These are phyloP conservation scores for Raphanus hybrid DNA, from an alignment of 441 rosid species.

Conservation along the genomic window DNA sequence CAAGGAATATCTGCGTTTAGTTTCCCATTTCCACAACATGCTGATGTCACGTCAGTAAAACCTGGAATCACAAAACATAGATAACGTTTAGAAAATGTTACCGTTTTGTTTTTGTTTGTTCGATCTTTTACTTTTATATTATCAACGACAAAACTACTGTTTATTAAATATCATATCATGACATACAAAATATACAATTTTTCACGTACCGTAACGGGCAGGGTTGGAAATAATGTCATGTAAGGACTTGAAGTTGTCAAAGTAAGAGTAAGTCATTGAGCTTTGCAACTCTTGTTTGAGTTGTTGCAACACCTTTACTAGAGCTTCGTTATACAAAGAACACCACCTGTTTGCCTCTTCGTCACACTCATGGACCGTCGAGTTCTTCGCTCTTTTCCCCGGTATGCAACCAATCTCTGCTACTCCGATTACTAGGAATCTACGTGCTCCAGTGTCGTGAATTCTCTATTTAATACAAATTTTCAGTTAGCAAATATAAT, in stretches of 20 bases:
- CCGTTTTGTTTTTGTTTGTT: background rate
- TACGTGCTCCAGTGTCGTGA: constrained; percentile 58
- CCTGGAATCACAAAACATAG: constrained; percentile 22
- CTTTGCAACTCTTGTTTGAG: constrained; percentile 51
- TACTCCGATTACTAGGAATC: constrained; percentile 56
- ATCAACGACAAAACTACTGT: background rate
- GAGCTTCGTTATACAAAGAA: constrained; percentile 50
- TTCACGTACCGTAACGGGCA: constrained; percentile 53
- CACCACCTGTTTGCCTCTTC: constrained; percentile 52
- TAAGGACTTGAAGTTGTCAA: constrained; percentile 51
- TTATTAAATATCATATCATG: background rate
- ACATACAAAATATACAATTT: background rate
- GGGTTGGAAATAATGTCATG: constrained; percentile 55
- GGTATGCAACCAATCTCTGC: constrained; percentile 69
- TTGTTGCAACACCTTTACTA: constrained; percentile 48
- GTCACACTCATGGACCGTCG: constrained; percentile 49
- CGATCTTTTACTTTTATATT: too few species aligned
- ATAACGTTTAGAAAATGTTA: too few species aligned
- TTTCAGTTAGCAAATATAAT: background rate
- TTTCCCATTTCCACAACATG: constrained; percentile 83
- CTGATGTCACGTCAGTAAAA: constrained; percentile 60
- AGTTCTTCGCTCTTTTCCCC: constrained; percentile 47
- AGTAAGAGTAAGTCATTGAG: constrained; percentile 56
- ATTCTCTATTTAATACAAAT: constrained; percentile 51
- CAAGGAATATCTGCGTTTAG: constrained; percentile 64